Percentiles rank a stretch among this genome's conserved stretches.
Conservation (phyloP, 2,329 filamentous ascomycete genomes). For the Daldinia sp. region DNA sequence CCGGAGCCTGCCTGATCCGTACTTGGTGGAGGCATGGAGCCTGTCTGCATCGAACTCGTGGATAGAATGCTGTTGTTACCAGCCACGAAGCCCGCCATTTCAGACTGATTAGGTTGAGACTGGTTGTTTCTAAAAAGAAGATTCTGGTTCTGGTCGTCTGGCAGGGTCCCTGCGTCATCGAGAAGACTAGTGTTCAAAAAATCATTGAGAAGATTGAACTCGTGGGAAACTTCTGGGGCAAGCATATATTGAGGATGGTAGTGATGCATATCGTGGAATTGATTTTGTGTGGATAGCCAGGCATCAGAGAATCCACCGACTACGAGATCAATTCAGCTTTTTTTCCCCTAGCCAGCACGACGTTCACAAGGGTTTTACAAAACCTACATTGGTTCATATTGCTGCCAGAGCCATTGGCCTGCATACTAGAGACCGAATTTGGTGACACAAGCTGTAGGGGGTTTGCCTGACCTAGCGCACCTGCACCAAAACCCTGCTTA, state of each 20-base stretch:
- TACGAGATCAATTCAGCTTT: slow-evolving; percentile 53
- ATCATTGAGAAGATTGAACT: slow-evolving; percentile 96
- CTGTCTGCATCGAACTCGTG: slow-evolving; percentile 49
- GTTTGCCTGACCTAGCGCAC: slow-evolving; percentile 59
- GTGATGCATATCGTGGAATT: slow-evolving; percentile 93
- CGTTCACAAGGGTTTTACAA: slow-evolving; percentile 44
- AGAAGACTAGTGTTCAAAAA: slow-evolving; percentile 92
- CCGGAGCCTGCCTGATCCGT: slow-evolving; percentile 55
- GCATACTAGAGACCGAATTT: slow-evolving; percentile 71
- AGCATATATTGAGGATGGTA: slow-evolving; percentile 97
- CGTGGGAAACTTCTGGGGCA: slow-evolving; percentile 88
- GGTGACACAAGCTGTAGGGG: slow-evolving; percentile 76
- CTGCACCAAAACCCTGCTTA: slow-evolving; percentile 55
- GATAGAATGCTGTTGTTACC: slow-evolving; percentile 46
- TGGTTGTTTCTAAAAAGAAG: slow-evolving; percentile 52
- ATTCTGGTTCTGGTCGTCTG: slow-evolving; percentile 68
- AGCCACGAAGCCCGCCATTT: slow-evolving; percentile 58
- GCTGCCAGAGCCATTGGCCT: slow-evolving; percentile 66
- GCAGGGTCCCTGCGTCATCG: slow-evolving; percentile 78
- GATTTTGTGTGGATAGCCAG: slow-evolving; percentile 80
- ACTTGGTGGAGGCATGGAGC: slow-evolving; percentile 59
- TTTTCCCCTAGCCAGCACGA: slow-evolving; percentile 38
- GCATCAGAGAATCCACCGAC: slow-evolving; percentile 83
- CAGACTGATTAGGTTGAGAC: slow-evolving; percentile 51
- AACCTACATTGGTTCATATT: slow-evolving; percentile 79